phyloP scores from a whole-genome alignment of 1,284 basidiomycete genomes.

The Anthracocystis setariae region DNA sequence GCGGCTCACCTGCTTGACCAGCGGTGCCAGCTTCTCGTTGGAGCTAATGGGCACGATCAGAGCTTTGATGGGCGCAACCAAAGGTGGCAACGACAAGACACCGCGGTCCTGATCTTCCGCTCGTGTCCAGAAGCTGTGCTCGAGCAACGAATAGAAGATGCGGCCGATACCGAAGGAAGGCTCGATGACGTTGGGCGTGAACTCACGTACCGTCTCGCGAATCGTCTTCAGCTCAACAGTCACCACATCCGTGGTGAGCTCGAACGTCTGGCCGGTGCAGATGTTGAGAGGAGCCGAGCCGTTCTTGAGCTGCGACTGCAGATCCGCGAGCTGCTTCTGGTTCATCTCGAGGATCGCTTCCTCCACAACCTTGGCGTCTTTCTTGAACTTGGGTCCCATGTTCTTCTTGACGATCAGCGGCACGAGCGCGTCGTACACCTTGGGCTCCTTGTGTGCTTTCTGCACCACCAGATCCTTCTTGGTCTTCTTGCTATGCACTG shows the following conservation, averaged over 20 bases:
- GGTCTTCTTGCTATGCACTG: conserved; percentile 72
- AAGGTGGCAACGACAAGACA: conserved; percentile 85
- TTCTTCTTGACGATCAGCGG: conserved; percentile 86
- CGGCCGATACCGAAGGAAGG: conserved; percentile 98
- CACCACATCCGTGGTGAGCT: conserved; percentile 79
- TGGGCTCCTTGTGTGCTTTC: conserved; percentile 83
- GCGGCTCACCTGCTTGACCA: conserved; percentile 86
- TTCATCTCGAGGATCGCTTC: conserved; percentile 77
- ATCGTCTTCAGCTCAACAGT: conserved; percentile 85
- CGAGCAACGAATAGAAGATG: conserved; percentile 91
- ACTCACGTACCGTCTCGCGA: conserved; percentile 93
- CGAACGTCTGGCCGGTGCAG: conserved; percentile 74
- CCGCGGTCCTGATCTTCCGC: conserved; percentile 74
- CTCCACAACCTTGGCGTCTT: conserved; percentile 80
- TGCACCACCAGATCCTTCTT: conserved; percentile 79
- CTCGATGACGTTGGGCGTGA: conserved; percentile 96
- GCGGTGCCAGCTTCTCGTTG: conserved; percentile 83
- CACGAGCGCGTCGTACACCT: conserved; percentile 78
- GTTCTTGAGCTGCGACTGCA: conserved; percentile 78
- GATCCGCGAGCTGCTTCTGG: conserved; percentile 76
- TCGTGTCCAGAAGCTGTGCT: conserved; percentile 95
- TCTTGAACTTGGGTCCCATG: conserved; percentile 89
- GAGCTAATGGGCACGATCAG: conserved; percentile 94
- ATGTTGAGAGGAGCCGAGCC: conserved; percentile 72
- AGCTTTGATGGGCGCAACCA: conserved; percentile 95